Evolutionary conservation across 192 early-diverging fungal species (phyloP).

Genomic region (Oehlia diaphana): DNA sequence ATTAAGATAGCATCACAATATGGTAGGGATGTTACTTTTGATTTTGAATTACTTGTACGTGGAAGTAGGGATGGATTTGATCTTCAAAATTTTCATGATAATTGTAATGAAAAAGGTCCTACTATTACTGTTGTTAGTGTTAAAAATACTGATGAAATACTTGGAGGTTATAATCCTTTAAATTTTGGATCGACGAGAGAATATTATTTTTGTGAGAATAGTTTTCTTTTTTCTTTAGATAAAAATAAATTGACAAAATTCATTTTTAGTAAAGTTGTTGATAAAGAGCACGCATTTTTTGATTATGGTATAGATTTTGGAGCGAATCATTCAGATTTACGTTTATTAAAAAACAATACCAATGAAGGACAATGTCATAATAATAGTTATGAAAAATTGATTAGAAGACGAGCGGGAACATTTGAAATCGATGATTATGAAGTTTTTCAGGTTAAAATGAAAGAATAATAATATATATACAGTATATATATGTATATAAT

Average conservation of each 20-base stretch:
- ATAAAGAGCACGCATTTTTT: neutral
- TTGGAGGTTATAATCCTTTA: slow-evolving; percentile 34
- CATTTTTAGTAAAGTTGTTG: neutral
- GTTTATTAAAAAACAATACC: neutral
- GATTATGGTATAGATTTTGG: neutral
- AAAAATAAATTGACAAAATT: neutral
- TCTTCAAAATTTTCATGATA: neutral
- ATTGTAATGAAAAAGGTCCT: slow-evolving; percentile 31
- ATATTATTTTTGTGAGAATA: neutral
- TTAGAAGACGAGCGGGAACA: neutral
- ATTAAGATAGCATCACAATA: neutral
- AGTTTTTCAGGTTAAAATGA: neutral
- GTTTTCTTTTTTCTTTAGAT: neutral
- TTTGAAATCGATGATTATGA: neutral
- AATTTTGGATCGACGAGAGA: slow-evolving; percentile 7
- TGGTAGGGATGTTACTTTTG: no score
- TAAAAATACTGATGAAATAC: slow-evolving; percentile 24
- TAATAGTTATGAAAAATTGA: neutral
- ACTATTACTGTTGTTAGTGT: slow-evolving; percentile 25
- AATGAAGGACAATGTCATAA: neutral
- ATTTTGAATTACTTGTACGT: neutral
- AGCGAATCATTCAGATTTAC: neutral
- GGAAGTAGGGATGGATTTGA: slow-evolving; percentile 15
- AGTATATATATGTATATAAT: no score
- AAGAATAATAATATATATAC: no score